Percentiles rank a stretch among this genome's conserved stretches.
Evolutionary conservation across 805 yeast genomes (phyloP).

Genomic region (Starmerella stigmatis): DNA sequence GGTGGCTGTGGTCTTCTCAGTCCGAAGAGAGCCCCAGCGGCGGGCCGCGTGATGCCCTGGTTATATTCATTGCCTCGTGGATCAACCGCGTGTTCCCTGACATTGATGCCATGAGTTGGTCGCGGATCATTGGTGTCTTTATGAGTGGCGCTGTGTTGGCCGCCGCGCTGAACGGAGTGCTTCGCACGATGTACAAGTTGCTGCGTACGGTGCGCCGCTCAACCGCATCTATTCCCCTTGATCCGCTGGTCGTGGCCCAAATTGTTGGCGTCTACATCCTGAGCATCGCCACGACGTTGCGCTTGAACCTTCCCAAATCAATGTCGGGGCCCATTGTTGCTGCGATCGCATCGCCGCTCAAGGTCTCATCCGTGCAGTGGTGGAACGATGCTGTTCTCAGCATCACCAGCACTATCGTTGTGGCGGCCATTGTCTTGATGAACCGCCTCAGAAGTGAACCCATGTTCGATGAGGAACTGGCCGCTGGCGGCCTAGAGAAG

Average conservation of each 20-base stretch:
- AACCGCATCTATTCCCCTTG: conserved; percentile 11
- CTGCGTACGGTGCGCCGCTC: conserved; percentile 15
- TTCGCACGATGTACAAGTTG: conserved; percentile 20
- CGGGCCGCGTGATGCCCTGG: conserved; percentile 25
- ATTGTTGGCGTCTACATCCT: conserved; percentile 33
- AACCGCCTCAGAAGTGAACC: conserved; percentile 11
- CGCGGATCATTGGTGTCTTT: conserved; percentile 34
- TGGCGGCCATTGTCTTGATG: conserved; percentile 24
- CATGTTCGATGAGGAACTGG: conserved; percentile 20
- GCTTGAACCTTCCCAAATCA: conserved; percentile 33
- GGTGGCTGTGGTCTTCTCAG: conserved; percentile 22
- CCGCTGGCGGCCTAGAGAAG: conserved; percentile 1
- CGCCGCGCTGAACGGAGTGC: conserved; percentile 33
- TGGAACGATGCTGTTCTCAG: conserved; percentile 33
- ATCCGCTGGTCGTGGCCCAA: conserved; percentile 31
- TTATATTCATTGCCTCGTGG: conserved; percentile 18
- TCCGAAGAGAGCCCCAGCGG: conserved; percentile 9
- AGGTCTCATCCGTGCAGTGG: conserved; percentile 31
- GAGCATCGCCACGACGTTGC: conserved; percentile 34
- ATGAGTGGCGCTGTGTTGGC: conserved; percentile 33
- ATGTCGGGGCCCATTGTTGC: conserved; percentile 34
- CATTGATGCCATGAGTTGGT: conserved; percentile 30
- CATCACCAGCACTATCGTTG: conserved; percentile 26
- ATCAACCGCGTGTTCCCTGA: conserved; percentile 16
- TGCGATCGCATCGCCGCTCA: conserved; percentile 35